Conservation (phyloP, 768 basidiomycete species). For the Leucocoprinus birnbaumii region DNA sequence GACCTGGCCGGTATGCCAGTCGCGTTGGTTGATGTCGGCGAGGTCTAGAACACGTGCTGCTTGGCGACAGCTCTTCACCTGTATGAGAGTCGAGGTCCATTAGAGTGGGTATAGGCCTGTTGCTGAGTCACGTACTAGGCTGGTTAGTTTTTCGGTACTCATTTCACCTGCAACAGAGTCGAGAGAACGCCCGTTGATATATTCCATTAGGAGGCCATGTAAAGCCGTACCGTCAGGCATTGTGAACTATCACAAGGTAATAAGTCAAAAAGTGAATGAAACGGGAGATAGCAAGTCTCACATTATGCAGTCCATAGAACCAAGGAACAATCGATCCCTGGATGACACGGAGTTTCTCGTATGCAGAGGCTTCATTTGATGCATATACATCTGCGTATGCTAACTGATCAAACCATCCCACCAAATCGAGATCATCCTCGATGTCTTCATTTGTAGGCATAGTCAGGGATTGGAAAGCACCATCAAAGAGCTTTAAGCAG, state of each 20-base stretch:
- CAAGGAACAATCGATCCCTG: slow-evolving; percentile 25
- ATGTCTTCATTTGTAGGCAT: slow-evolving; percentile 5
- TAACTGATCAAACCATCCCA: slow-evolving; percentile 12
- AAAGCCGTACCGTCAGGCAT: slow-evolving; percentile 14
- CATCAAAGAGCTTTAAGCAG: slow-evolving; percentile 20
- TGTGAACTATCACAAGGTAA: slow-evolving; percentile 13
- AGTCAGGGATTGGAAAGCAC: slow-evolving; percentile 17
- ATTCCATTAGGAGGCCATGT: slow-evolving; percentile 19
- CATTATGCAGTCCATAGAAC: slow-evolving; percentile 24
- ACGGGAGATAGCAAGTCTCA: background rate
- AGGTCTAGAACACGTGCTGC: slow-evolving; percentile 21
- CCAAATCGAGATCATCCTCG: slow-evolving; percentile 13
- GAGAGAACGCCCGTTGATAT: slow-evolving; percentile 14
- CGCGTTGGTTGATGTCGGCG: slow-evolving; percentile 20
- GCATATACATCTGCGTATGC: slow-evolving; percentile 17
- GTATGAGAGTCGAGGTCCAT: background rate
- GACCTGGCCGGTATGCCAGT: slow-evolving; percentile 21
- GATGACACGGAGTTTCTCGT: slow-evolving; percentile 20
- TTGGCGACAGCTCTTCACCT: slow-evolving; percentile 21
- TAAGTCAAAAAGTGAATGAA: background rate
- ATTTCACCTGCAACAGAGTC: slow-evolving; percentile 11
- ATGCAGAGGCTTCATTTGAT: slow-evolving; percentile 19
- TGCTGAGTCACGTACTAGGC: slow-evolving; percentile 13
- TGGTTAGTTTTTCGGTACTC: slow-evolving; percentile 15
- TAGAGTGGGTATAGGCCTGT: background rate